A percentile compares a stretch with the other conserved stretches of the same genome.
phyloP scores from a whole-genome alignment of 2,329 filamentous ascomycete genomes.

The Fusarium aywerte region DNA sequence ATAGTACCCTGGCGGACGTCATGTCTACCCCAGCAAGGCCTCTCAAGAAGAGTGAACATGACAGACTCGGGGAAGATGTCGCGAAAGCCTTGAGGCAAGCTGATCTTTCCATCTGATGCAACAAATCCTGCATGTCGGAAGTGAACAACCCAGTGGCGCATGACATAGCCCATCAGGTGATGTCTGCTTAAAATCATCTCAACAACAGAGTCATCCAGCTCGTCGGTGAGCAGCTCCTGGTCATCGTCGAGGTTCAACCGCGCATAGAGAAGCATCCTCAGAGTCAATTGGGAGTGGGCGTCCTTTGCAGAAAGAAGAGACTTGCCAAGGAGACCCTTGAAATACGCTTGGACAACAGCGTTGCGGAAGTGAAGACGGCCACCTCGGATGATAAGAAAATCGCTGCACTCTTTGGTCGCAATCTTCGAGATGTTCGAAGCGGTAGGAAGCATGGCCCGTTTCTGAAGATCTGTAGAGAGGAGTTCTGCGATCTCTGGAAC shows the following conservation, averaged over 20 bases:
- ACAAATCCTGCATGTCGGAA: conserved; percentile 50
- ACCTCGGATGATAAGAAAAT: conserved; percentile 49
- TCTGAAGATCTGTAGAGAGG: conserved; percentile 46
- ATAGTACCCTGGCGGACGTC: conserved; percentile 40
- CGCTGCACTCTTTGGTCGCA: conserved; percentile 31
- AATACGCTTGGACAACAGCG: conserved; percentile 47
- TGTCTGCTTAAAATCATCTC: conserved; percentile 45
- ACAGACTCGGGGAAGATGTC: conserved; percentile 51
- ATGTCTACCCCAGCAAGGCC: conserved; percentile 47
- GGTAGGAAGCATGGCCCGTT: conserved; percentile 5
- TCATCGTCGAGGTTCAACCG: conserved; percentile 47
- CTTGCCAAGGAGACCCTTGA: conserved; percentile 50
- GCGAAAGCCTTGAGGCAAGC: conserved; percentile 49
- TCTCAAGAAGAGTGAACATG: conserved; percentile 52
- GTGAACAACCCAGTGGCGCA: conserved; percentile 52
- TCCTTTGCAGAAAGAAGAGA: conserved; percentile 49
- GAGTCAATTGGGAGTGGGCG: conserved; percentile 50
- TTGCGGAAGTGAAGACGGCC: conserved; percentile 54
- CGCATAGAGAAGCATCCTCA: conserved; percentile 52
- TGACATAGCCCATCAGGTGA: conserved; percentile 50
- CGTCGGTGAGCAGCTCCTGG: conserved; percentile 33
- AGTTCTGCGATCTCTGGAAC: conserved; percentile 50
- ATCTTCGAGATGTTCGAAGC: conserved; percentile 33
- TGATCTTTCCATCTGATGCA: conserved; percentile 44
- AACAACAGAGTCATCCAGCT: conserved; percentile 39